phyloP scores from a whole-genome alignment of 2,329 filamentous ascomycete genomes.

The Stenocarpella maydis region DNA sequence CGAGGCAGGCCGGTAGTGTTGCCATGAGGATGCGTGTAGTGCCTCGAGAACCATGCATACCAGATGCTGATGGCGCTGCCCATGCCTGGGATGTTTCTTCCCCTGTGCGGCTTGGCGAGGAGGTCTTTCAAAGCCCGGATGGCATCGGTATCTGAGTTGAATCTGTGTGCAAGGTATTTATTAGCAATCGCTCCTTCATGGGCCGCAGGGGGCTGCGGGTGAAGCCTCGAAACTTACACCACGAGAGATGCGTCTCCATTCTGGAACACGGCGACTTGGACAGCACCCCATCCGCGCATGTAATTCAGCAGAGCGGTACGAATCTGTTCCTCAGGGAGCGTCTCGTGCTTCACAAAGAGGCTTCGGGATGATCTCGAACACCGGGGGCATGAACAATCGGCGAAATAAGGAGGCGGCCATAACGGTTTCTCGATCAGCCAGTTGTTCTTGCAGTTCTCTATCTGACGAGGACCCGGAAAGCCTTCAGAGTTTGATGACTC shows the following conservation, averaged over 20 bases:
- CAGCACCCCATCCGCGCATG: slow-evolving; percentile 8
- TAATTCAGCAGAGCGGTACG: slow-evolving; percentile 5
- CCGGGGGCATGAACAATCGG: slow-evolving; percentile 22
- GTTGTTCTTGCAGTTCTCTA: not conserved
- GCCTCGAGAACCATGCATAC: slow-evolving; percentile 33
- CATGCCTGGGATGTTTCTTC: slow-evolving; percentile 7
- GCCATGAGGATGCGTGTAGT: not conserved
- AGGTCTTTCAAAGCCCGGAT: slow-evolving; percentile 21
- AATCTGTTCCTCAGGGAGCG: too few relatives aligned
- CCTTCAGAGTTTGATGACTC: not conserved
- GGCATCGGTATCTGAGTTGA: slow-evolving; percentile 21
- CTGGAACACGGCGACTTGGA: not conserved
- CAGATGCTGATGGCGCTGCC: not conserved
- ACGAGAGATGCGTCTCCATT: not conserved
- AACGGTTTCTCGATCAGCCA: too few relatives aligned
- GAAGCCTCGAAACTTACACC: not conserved
- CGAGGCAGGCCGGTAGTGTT: slow-evolving; percentile 17
- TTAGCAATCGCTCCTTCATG: not conserved
- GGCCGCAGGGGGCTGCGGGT: not conserved
- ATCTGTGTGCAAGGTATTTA: not conserved
- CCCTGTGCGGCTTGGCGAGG: not conserved
- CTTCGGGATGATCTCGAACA: slow-evolving; percentile 20
- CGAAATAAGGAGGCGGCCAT: not conserved
- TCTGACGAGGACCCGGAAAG: not conserved
- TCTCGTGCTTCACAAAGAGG: slow-evolving; percentile 12